Percentiles rank a stretch among this genome's conserved stretches.
phyloP scores from a whole-genome alignment of 2,329 filamentous ascomycete species.

The Trichoderma asperellum region DNA sequence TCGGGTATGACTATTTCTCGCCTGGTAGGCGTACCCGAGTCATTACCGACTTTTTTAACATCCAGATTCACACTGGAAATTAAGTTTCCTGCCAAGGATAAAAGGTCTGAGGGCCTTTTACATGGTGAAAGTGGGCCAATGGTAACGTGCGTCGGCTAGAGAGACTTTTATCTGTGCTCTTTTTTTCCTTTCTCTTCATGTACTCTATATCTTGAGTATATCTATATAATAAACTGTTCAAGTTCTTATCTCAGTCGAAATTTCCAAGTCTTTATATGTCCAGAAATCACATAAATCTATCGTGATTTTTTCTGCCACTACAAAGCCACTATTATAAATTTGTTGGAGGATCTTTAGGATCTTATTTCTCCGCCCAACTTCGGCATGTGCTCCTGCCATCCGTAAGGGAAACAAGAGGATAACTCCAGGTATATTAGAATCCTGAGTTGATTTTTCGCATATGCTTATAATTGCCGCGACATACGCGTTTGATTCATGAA shows the following conservation, averaged over 20 bases:
- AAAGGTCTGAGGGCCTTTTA: too few species aligned
- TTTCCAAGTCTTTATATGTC: slow-evolving; percentile 12
- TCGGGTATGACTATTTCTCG: slow-evolving; percentile 45
- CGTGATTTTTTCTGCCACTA: slow-evolving; percentile 34
- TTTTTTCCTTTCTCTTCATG: neutral
- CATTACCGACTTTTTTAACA: slow-evolving; percentile 40
- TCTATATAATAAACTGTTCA: neutral
- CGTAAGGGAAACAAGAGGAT: slow-evolving; percentile 35
- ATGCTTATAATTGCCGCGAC: slow-evolving; percentile 6
- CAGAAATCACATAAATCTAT: slow-evolving; percentile 35
- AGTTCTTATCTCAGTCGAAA: neutral
- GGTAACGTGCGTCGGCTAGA: neutral
- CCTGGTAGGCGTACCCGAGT: slow-evolving; percentile 37
- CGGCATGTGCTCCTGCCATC: slow-evolving; percentile 32
- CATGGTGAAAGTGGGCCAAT: too few species aligned
- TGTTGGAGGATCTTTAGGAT: slow-evolving; percentile 22
- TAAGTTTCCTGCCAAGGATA: neutral
- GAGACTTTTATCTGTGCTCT: neutral
- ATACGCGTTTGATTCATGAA: slow-evolving; percentile 10
- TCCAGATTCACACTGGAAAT: slow-evolving; percentile 19
- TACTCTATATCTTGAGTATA: neutral
- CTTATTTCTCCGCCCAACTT: neutral
- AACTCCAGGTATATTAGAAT: slow-evolving; percentile 31
- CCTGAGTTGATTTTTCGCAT: slow-evolving; percentile 10
- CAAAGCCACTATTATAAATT: slow-evolving; percentile 34